Conservation (phyloP, 805 yeast genomes). For the Candida easanensis region DNA sequence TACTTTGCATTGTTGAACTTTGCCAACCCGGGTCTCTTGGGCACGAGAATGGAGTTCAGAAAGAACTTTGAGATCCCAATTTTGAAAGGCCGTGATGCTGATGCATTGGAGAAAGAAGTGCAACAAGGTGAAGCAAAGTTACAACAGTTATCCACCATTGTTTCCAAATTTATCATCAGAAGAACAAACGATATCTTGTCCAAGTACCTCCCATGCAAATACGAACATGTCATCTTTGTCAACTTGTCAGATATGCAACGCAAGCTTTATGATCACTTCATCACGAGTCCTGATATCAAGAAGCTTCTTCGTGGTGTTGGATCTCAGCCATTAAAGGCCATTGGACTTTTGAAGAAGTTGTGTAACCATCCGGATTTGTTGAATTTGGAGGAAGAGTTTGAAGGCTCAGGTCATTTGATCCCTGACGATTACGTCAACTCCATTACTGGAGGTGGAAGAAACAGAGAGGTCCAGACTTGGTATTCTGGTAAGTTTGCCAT, state of each 20-base stretch:
- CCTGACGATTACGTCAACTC: conserved; percentile 70
- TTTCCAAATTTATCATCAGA: conserved; percentile 86
- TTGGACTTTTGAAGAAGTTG: conserved; percentile 81
- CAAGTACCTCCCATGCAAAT: conserved; percentile 91
- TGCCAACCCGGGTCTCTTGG: conserved; percentile 92
- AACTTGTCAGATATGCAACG: conserved; percentile 76
- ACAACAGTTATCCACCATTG: conserved; percentile 66
- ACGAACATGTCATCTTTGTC: conserved; percentile 95
- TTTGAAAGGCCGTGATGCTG: conserved; percentile 83
- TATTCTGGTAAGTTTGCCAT: conserved; percentile 84
- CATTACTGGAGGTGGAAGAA: conserved; percentile 48
- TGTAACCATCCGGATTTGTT: conserved; percentile 93
- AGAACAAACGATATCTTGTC: conserved; percentile 93
- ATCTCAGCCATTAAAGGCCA: conserved; percentile 85
- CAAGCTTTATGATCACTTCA: conserved; percentile 65
- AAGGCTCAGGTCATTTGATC: conserved; percentile 58
- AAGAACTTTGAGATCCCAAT: conserved; percentile 81
- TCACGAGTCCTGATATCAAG: conserved; percentile 75
- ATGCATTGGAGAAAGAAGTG: conserved; percentile 78
- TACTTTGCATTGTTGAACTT: conserved; percentile 86
- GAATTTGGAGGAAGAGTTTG: conserved; percentile 72
- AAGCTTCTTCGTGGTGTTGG: conserved; percentile 63
- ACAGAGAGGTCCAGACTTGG: conserved; percentile 73
- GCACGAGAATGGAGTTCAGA: conserved; percentile 79
- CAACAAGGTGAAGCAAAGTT: conserved; percentile 66